Evolutionary conservation across 306 rosid species (phyloP), one percentile per base, ranked within the genome.

Genomic region (Rosa chinensis): DNA sequence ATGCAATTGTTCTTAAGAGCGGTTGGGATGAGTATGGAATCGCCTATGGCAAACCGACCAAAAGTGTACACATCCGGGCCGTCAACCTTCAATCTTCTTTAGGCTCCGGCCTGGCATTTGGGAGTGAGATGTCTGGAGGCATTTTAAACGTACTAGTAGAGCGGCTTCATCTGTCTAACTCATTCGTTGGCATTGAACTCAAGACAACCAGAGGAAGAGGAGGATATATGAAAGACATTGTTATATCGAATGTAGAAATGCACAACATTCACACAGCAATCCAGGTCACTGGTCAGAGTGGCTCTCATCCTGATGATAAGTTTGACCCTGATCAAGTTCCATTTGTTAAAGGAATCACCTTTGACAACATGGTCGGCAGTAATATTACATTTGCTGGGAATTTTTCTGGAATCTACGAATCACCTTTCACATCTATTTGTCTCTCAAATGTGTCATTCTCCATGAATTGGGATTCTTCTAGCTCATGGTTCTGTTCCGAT

Each of bases 21-120:
- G 93, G 96, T 25, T 89, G 93, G 96, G 96, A 91, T 80, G 85
- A 86, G 78, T 91, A 89, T 68, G 96, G 93, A 20, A 70, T 89
- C 35, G 55, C 87, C 39, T 88, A 69, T 64, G 92, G 87, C 28
- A 85, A 82, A 84, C 84, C 92, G 14, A 87, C 90, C 53, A 74
- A 76, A 11, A 83, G 43, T 69, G 87, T 86, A 48, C 88, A 86
- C 80, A 89, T 90, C 49, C 81, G 77, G 32, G 75, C 58, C 13
- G 90, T 90, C 48, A 25, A 80, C 67, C 80, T 86, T 20, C 86
- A 84, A 71, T 89, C 92, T 45, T 79, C 85, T 48, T 77, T 77
- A 1, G 90, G 95, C 48, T 86, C 92, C 0, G 86, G 91, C 72
- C 47, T 90, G 23, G 91, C 92, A 17, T 78, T 89, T 62, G 91